Base-by-base conservation (phyloP, 495 filamentous ascomycete species). In the Usnea hakonensis region DNA sequence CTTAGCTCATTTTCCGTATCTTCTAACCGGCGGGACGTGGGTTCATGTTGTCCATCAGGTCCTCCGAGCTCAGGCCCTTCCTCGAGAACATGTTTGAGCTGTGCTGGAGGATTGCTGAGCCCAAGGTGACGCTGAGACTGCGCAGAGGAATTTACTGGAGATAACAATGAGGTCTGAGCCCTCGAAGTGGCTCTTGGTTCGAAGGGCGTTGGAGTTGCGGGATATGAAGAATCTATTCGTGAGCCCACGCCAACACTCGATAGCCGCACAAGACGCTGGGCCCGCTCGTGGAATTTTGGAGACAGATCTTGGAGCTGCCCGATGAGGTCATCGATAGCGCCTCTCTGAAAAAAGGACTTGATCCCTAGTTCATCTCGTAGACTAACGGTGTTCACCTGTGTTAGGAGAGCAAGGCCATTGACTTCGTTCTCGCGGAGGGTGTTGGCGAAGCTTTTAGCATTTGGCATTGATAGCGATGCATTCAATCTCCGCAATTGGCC, bases 371-470 rank as follows among this genome's bases (percentile, higher is more conserved):
- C 81, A 54, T 81, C 71, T 17, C 73, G 77, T 38, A 87, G 64
- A 26, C 73, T 64, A 5, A 65, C 41, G 7, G 74, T 70, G 54
- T 80, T 74, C 2, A 86, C 71, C 63, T 77, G 70, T 4, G 74
- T 66, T 2, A 94, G 73, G 0, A 95, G 76, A 0, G 81, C 77
- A 37, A 79, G 70, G 8, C 90, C 90, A 55, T 81, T 81, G 4
- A 92, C 74, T 5, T 78, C 75, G 56, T 87, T 77, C 0, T 85
- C 77, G 5, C 81, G 77, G 7, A 95, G 73, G 14, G 71, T 69
- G 16, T 65, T 68, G 67, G 83, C 84, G 14, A 93, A 75, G 0
- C 64, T 28, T 10, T 65, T 65, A 0, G 76, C 71, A 46, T 87
- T 75, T 23, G 85, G 86, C 9, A 83, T 74, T 40, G n/a, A 66